Evolutionary conservation across 192 early-diverging fungal genomes (phyloP).

Genomic region (Pilaira anomala): DNA sequence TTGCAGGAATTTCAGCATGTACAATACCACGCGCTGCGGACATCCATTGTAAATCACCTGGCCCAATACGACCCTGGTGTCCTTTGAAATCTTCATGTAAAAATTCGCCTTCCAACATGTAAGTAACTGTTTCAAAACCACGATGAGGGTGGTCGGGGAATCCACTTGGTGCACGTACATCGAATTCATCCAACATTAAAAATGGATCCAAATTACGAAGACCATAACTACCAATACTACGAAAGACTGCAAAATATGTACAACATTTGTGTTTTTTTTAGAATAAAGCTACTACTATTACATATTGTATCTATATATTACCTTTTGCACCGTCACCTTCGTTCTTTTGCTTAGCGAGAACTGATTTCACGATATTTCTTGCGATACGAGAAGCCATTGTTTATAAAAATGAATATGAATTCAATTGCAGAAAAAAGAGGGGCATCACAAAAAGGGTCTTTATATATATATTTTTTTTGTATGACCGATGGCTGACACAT

Average conservation of each 20-base stretch:
- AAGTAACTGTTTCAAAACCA: conserved; percentile 80
- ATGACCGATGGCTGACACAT: too few relatives aligned
- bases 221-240: conserved; percentile 63
- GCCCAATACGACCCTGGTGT: conserved; percentile 62
- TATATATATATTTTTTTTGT: too few relatives aligned
- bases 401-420: too few relatives aligned
- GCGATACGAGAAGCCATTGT: too few relatives aligned
- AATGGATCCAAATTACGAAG: conserved; percentile 85
- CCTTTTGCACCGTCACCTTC: too few relatives aligned
- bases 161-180: conserved; percentile 39
- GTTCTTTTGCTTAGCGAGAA: too few relatives aligned
- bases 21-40: conserved; percentile 47
- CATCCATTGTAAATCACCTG: conserved; percentile 77
- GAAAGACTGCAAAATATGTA: conserved; percentile 64
- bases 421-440: too few relatives aligned
- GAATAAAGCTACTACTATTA: too few relatives aligned
- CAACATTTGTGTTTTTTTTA: too few relatives aligned
- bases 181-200: conserved; percentile 78
- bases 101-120: conserved; percentile 64
- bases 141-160: conserved; percentile 77
- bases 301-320: too few relatives aligned
- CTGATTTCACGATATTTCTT: too few relatives aligned
- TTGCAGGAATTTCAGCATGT: conserved; percentile 74
- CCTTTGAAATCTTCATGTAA: conserved; percentile 78
- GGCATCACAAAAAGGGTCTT: too few relatives aligned